Base-by-base conservation (phyloP, 78 protist species). In the Dictyostelium firmibasis region DNA sequence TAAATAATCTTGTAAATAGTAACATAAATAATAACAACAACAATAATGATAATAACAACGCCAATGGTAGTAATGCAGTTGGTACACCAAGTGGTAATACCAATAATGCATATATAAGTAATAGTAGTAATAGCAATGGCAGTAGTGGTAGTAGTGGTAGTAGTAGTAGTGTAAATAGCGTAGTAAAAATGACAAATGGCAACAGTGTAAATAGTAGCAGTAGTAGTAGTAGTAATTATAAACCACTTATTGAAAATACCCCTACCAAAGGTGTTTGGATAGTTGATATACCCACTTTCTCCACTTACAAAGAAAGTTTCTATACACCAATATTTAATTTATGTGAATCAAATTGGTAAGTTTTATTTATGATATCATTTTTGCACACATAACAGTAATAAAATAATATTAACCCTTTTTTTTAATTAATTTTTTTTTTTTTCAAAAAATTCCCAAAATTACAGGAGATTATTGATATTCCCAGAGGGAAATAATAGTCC, bases 401-500 rank as follows among this genome's bases (percentile, higher is more conserved):
- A n/a, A n/a, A n/a, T n/a, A 18, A 50, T 74, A 44, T 60, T 47
- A 23, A 47, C 16, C 38, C 6, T 72, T 31, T 44, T 70, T 57
- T 64, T 38, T 25, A 35, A 3, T 64, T 25, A 62, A 43, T 47
- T 60, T 67, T 43, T 47, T 60, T 64, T 16, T 33, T 67, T 64
- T 35, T 33, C 0, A 18, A 8, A 10, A 14, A 8, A n/a, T 14
- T 57, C 27, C 0, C 0, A 20, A n/a, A n/a, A 67, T 67, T 27
- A 23, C 27, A 86, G 92, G 92, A 81, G 94, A 70, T 81, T 89
- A 44, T 60, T 89, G 35, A 89, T 89, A 10, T 89, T 89, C 25
- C 94, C 94, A 64, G 94, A 89, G 74, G 94, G 94, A 69, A 89
- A 89, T 50, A 89, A 89, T 36, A 89, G 94, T 60, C 94, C 94